Evolutionary conservation across 2,329 filamentous ascomycete species (phyloP), one percentile per base, ranked within the genome.

Genomic region (Plectosphaerella cucumerina): DNA sequence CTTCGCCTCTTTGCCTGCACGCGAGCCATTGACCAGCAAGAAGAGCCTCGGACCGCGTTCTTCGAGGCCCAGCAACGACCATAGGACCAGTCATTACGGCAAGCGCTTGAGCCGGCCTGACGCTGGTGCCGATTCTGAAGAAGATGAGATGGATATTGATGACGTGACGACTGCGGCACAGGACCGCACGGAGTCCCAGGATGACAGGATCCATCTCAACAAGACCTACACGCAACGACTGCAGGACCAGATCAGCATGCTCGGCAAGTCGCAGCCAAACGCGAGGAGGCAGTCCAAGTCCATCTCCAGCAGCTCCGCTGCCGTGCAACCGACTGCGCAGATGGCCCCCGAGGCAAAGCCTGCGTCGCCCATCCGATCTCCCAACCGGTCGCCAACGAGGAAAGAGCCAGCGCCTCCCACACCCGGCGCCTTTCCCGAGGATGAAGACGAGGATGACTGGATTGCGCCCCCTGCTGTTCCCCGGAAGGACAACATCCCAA

Each of bases 181-280:
- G 20, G 67, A 74, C 31, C 77, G 83, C 21, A 70, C 73, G 2
- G 75, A 77, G 37, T 66, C 39, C 12, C 39, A 66, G 9, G 70
- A 75, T 15, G 59, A 55, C 18, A 78, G 10, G 5, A 78, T 42
- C 14, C 50, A 51, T 2, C 86, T 93, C 62, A 90, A 85, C 69
- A 95, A 95, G 66, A 92, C 90, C 0, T 95, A 94, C n/a, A 96
- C 94, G 0, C 92, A 97, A 66, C 80, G 89, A 42, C 76, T 99
- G 15, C 91, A 96, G 58, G 93, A 97, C 61, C 90, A 92, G 60
- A 97, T 99, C 60, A 96, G 85, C 62, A 80, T 81, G 71, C 71
- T 86, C 47, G 82, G 82, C 15, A 81, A 86, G 58, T 75, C 76
- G 0, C 80, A 82, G 52, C 66, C 77, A 5, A 74, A 69, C 43